Percentiles rank a stretch among this genome's conserved stretches.
Conservation (phyloP, 2,329 filamentous ascomycete species). For the Graphilbum fragrans region DNA sequence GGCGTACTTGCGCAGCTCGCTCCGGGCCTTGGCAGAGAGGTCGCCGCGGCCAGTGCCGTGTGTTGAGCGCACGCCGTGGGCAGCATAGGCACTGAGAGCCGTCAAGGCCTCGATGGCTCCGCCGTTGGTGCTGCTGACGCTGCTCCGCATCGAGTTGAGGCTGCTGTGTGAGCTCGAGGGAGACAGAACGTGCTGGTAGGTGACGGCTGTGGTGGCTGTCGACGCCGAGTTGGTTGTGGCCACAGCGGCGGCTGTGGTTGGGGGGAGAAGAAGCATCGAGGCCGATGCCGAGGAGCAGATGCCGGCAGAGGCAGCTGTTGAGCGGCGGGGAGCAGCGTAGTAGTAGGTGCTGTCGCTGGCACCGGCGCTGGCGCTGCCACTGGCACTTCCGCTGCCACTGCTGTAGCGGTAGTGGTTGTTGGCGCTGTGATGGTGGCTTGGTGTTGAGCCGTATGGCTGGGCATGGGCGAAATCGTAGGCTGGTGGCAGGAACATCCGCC, state of each 20-base stretch:
- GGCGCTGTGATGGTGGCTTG: constrained; percentile 12
- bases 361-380: constrained; percentile 14
- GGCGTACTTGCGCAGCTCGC: constrained; percentile 75
- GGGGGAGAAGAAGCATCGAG: constrained; percentile 3
- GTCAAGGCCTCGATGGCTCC: constrained; percentile 5
- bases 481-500: constrained; percentile 57
- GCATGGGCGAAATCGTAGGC: constrained; percentile 63
- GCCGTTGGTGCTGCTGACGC: constrained; percentile 17
- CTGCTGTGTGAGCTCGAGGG: constrained; percentile 76
- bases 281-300: constrained; percentile 12
- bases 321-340: constrained; percentile 18
- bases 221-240: background rate
- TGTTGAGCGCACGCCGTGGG: constrained; percentile 18
- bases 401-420: background rate
- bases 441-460: constrained; percentile 41
- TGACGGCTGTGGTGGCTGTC: constrained; percentile 9
- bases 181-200: constrained; percentile 36
- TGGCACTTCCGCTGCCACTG: constrained; percentile 9
- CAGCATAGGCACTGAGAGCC: constrained; percentile 9
- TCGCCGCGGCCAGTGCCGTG: constrained; percentile 37
- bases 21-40: constrained; percentile 64
- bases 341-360: constrained; percentile 12
- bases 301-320: constrained; percentile 16
- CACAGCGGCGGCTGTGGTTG: constrained; percentile 6
- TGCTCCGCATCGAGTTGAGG: constrained; percentile 65